phyloP scores from a whole-genome alignment of 169 alveolate genomes.

The Plasmodium vivax region DNA sequence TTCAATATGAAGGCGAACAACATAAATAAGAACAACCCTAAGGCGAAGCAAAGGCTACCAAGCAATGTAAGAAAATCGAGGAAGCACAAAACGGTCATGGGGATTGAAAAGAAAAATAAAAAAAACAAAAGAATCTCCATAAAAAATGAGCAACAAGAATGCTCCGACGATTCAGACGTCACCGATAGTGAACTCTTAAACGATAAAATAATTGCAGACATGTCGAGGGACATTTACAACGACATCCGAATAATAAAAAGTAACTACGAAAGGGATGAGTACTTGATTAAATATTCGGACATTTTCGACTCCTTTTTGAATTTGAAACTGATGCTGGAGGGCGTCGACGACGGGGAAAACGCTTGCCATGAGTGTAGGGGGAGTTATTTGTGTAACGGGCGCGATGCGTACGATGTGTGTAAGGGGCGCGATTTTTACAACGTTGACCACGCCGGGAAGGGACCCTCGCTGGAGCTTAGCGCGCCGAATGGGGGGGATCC shows the following conservation, averaged over 20 bases:
- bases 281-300: constrained; percentile 47
- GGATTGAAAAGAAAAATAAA: constrained; percentile 45
- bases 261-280: constrained; percentile 58
- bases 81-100: constrained; percentile 70
- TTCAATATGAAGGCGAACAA: constrained; percentile 33
- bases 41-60: not conserved
- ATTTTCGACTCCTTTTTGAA: constrained; percentile 56
- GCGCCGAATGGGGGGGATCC: not conserved
- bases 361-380: not conserved
- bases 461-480: not conserved
- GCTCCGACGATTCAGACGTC: not conserved
- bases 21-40: constrained; percentile 2
- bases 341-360: not conserved
- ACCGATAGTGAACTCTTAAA: constrained; percentile 27
- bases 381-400: not conserved
- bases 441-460: not conserved
- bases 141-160: not conserved
- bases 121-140: not conserved
- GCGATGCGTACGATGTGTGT: not conserved
- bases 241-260: constrained; percentile 39
- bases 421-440: not conserved
- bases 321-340: constrained; percentile 34
- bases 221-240: constrained; percentile 64
- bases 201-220: constrained; percentile 54
- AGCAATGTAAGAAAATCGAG: constrained; percentile 10